Evolutionary conservation across 1,284 basidiomycete genomes (phyloP), one percentile per base, ranked within the genome.

Genomic region (Golubevia pallescens): DNA sequence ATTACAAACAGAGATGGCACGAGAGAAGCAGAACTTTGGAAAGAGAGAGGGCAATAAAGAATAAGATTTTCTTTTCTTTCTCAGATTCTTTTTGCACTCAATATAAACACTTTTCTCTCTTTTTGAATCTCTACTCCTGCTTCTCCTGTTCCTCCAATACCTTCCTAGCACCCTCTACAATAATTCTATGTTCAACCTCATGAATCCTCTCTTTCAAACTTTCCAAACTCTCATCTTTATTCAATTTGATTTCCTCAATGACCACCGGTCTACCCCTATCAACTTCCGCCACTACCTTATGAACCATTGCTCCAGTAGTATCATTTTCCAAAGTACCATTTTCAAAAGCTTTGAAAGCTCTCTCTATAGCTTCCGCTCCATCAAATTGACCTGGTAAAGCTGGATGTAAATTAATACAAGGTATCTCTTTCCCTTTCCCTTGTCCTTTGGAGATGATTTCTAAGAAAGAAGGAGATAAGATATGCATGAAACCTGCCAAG

Each of bases 401-500:
- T 7, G 97, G 96, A 81, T 99, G 97, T 8, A 99, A 88, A 85
- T 99, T 99, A 88, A 99, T 97, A 73, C 97, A 93, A 0, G 93
- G 92, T 4, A 96, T 90, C 3, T 89, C 88, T 63, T 87, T 28
- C 28, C 28, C 28, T 48, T 48, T 48, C 13, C 42, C 16, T 48
- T 10, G 16, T 13, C 13, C 42, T 38, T 38, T 38, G 3, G 55
- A 56, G n/a, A 89, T 81, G 21, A 87, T 77, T 38, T 88, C 77
- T 20, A 90, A 81, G 81, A 90, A 90, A 16, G 82, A 70, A 60
- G 88, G 86, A 6, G 87, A 87, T 54, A 95, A 89, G 73, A 95
- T 92, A 84, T 98, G 95, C 96, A 99, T 98, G 92, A 94, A 99
- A 0, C 96, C 97, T 0, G 96, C 96, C 24, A 98, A 88, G 1